phyloP scores from a whole-genome alignment of 2,329 filamentous ascomycete genomes.

The Botrytis tulipae region DNA sequence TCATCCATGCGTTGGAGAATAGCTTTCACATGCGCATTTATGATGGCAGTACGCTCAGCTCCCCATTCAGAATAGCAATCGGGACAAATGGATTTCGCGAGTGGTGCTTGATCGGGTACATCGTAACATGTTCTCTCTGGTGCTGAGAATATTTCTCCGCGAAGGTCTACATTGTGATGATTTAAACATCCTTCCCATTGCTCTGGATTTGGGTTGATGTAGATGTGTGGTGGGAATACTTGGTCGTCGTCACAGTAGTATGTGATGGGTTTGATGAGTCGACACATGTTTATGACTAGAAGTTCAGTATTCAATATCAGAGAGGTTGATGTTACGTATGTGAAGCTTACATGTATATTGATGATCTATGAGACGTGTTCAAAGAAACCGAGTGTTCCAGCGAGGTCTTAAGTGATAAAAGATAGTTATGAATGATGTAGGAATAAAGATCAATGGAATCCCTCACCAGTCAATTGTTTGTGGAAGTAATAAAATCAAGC shows the following conservation, averaged over 20 bases:
- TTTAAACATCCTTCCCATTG: neutral
- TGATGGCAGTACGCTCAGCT: neutral
- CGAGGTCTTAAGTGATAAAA: neutral
- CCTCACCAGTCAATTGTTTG: neutral
- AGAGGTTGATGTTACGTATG: neutral
- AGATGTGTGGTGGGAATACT: neutral
- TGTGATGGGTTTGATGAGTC: neutral
- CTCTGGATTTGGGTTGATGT: neutral
- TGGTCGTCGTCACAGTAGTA: neutral
- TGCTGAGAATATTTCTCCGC: neutral
- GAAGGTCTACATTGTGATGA: neutral
- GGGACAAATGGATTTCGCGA: neutral
- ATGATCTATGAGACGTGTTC: neutral
- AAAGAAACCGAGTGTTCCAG: neutral
- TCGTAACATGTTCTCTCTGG: neutral
- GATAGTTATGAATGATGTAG: neutral
- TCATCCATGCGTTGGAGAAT: neutral
- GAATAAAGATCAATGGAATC: neutral
- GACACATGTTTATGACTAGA: neutral
- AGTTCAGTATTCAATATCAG: neutral
- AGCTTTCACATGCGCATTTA: neutral
- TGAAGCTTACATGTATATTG: neutral
- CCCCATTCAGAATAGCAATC: neutral
- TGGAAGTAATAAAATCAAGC: neutral
- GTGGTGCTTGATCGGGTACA: neutral